Conservation (phyloP, 179 eudicot species). For the Corrigiola litoralis region DNA sequence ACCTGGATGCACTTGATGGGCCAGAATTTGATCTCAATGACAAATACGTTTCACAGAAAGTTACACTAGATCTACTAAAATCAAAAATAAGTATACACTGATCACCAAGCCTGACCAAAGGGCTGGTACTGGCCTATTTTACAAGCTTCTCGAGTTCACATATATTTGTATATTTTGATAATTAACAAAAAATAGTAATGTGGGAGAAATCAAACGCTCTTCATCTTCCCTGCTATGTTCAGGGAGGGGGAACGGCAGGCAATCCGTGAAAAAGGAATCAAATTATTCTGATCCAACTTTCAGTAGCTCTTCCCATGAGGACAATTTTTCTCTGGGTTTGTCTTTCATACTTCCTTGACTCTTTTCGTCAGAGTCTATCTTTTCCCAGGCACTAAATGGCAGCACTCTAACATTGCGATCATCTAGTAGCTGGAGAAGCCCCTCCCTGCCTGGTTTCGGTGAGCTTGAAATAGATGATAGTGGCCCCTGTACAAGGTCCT, state of each 20-base stretch:
- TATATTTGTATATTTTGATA: not conserved
- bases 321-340: slow-evolving; percentile 75
- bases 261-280: not conserved
- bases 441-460: slow-evolving; percentile 75
- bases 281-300: slow-evolving; percentile 50
- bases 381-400: slow-evolving; percentile 77
- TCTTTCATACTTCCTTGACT: slow-evolving; percentile 57
- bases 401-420: slow-evolving; percentile 48
- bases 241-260: too few species aligned
- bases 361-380: slow-evolving; percentile 74
- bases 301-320: slow-evolving; percentile 68
- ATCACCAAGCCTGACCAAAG: not conserved
- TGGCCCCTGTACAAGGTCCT: slow-evolving; percentile 54
- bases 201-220: too few species aligned
- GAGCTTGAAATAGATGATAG: slow-evolving; percentile 36
- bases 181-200: not conserved
- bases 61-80: not conserved
- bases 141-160: not conserved
- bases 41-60: not conserved
- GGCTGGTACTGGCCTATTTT: not conserved
- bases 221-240: too few species aligned
- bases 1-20: too few species aligned
- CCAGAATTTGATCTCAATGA: too few species aligned
- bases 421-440: slow-evolving; percentile 60
- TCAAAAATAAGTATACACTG: not conserved